Conservation (phyloP, 164 flowering plant species). For the Piper longum region DNA sequence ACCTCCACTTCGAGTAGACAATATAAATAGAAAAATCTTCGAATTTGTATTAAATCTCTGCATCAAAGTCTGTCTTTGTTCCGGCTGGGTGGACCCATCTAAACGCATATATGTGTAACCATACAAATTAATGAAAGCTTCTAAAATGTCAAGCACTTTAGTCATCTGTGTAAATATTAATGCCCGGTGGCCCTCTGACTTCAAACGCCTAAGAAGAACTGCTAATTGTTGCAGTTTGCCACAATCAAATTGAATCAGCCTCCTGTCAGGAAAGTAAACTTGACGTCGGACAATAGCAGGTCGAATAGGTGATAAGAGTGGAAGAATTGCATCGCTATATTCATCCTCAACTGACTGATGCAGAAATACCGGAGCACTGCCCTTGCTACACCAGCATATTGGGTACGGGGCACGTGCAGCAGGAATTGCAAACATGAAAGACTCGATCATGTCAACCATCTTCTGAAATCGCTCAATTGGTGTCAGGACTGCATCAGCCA, state of each 20-base stretch:
- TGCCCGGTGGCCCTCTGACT: constrained; percentile 95
- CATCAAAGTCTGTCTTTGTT: constrained; percentile 94
- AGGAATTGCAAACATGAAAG: constrained; percentile 94
- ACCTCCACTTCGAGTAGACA: constrained; percentile 98
- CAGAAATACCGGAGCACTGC: constrained; percentile 41
- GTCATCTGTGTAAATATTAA: constrained; percentile 98
- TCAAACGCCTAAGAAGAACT: constrained; percentile 62
- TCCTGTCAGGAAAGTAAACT: constrained; percentile 93
- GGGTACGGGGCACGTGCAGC: constrained; percentile 87
- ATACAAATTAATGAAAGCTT: constrained; percentile 87
- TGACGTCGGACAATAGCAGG: constrained; percentile 93
- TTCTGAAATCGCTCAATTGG: constrained; percentile 72
- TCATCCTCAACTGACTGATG: constrained; percentile 36
- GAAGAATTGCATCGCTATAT: constrained; percentile 45
- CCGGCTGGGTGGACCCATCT: constrained; percentile 97
- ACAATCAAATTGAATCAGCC: constrained; percentile 97
- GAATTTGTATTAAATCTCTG: constrained; percentile 97
- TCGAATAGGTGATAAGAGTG: constrained; percentile 70
- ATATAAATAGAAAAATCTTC: constrained; percentile 81
- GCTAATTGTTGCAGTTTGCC: constrained; percentile 96
- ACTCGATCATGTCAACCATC: constrained; percentile 57
- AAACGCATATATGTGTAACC: constrained; percentile 98
- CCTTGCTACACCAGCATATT: constrained; percentile 74
- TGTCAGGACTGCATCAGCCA: constrained; percentile 64
- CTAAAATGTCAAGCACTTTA: constrained; percentile 95